These are phyloP conservation scores for Malassezia psittaci DNA, from an alignment of 1,284 basidiomycete genomes.

Conservation along the genomic window DNA sequence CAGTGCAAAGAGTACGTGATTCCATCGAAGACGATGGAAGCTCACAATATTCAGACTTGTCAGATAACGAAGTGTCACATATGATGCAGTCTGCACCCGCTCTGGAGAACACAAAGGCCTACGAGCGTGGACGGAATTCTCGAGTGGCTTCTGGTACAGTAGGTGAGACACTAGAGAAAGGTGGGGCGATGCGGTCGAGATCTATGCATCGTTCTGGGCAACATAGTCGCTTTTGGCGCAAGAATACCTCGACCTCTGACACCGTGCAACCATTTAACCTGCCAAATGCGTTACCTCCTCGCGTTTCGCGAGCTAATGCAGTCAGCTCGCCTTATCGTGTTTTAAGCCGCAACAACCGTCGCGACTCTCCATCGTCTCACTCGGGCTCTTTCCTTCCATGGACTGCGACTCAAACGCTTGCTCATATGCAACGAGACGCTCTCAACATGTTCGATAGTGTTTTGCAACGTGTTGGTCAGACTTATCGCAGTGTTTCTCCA, in stretches of 20 bases:
- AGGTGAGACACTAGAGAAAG: not conserved
- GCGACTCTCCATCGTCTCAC: not conserved
- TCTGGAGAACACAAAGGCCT: constrained; percentile 7
- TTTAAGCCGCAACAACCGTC: not conserved
- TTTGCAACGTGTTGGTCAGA: not conserved
- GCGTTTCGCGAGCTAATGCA: constrained; percentile 16
- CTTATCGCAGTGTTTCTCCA: not conserved
- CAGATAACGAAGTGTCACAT: constrained; percentile 7
- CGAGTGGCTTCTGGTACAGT: not conserved
- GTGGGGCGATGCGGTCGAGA: not conserved
- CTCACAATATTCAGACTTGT: constrained; percentile 9
- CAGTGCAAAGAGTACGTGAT: not conserved
- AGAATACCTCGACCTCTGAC: not conserved
- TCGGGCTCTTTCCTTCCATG: constrained; percentile 1
- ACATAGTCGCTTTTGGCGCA: constrained; percentile 10
- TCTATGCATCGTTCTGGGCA: not conserved
- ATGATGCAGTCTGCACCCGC: constrained; percentile 39
- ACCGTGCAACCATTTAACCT: not conserved
- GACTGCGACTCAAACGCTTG: constrained; percentile 9
- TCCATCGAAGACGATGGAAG: not conserved
- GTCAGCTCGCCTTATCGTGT: constrained; percentile 8
- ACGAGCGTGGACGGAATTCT: not conserved
- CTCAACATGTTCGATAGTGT: constrained; percentile 15
- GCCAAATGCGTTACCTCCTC: constrained; percentile 13
- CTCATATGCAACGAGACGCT: constrained; percentile 17